Conservation (phyloP, 352 stramenopile genomes). For the Globisporangium emineosum region DNA sequence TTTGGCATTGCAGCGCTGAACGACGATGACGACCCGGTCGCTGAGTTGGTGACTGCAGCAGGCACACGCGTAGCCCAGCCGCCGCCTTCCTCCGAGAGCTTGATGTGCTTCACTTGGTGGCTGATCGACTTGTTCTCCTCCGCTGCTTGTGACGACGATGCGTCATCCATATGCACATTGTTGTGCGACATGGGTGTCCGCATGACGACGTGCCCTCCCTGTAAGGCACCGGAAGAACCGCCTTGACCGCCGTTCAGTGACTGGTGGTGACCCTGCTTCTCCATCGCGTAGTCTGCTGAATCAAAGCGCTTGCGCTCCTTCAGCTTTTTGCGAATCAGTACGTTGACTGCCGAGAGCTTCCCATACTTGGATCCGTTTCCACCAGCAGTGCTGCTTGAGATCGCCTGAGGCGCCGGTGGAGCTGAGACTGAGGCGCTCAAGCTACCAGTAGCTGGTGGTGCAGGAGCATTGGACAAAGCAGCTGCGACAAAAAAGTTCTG, state of each 20-base stretch:
- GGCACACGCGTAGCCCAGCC: slow-evolving; percentile 20
- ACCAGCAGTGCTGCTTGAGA: slow-evolving; percentile 1
- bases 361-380: slow-evolving; percentile 42
- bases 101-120: slow-evolving; percentile 79
- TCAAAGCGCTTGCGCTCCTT: slow-evolving; percentile 83
- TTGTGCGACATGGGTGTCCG: slow-evolving; percentile 20
- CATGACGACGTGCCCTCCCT: slow-evolving; percentile 21
- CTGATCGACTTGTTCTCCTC: slow-evolving; percentile 31
- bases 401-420: slow-evolving; percentile 5
- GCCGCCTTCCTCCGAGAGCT: slow-evolving; percentile 47
- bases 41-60: neutral
- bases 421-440: neutral
- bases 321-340: slow-evolving; percentile 77
- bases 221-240: slow-evolving; percentile 17
- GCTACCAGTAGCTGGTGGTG: neutral
- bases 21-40: neutral
- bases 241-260: slow-evolving; percentile 16
- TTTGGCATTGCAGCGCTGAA: slow-evolving; percentile 16
- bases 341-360: slow-evolving; percentile 59
- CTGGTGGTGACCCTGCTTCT: slow-evolving; percentile 37
- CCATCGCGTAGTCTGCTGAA: slow-evolving; percentile 77
- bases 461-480: neutral
- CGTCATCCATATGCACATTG: neutral
- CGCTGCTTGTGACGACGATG: neutral
- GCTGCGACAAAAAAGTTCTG: slow-evolving; percentile 6